These are phyloP conservation scores for Leccinum longicurvipes DNA, from an alignment of 768 basidiomycete species.

Conservation along the genomic window DNA sequence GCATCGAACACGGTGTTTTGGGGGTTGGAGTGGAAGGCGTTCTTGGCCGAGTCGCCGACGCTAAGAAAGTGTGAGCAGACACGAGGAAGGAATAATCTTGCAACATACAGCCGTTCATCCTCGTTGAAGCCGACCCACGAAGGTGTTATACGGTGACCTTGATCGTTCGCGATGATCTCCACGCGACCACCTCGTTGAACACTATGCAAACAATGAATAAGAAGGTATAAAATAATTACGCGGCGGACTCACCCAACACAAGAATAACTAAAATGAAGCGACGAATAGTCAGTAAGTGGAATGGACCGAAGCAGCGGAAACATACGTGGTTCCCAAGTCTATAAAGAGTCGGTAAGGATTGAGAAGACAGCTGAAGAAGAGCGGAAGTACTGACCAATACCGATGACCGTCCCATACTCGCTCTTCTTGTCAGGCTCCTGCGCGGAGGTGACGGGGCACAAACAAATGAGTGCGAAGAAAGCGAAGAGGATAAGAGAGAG, in stretches of 20 bases:
- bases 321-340: conserved; percentile 92
- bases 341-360: conserved; percentile 12
- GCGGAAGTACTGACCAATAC: conserved; percentile 63
- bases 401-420: conserved; percentile 91
- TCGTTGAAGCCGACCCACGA: conserved; percentile 83
- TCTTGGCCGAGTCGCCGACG: conserved; percentile 96
- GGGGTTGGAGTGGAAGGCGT: conserved; percentile 90
- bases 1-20: conserved; percentile 95
- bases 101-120: conserved; percentile 62
- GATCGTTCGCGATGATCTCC: conserved; percentile 88
- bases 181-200: conserved; percentile 83
- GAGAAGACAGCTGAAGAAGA: rapidly evolving
- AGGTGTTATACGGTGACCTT: conserved; percentile 86
- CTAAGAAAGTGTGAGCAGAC: conserved; percentile 9
- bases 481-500: conserved; percentile 59
- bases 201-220: conserved; percentile 36
- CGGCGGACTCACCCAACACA: conserved; percentile 78
- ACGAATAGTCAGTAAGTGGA: conserved; percentile 18
- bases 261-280: conserved; percentile 62
- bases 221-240: background rate
- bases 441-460: conserved; percentile 65
- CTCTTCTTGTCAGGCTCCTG: conserved; percentile 51
- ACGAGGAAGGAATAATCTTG: background rate
- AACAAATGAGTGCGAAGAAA: conserved; percentile 67
- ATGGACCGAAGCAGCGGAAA: background rate